Evolutionary conservation across 768 basidiomycete species (phyloP), one percentile per base, ranked within the genome.

Genomic region (Phanerochaete carnosa): DNA sequence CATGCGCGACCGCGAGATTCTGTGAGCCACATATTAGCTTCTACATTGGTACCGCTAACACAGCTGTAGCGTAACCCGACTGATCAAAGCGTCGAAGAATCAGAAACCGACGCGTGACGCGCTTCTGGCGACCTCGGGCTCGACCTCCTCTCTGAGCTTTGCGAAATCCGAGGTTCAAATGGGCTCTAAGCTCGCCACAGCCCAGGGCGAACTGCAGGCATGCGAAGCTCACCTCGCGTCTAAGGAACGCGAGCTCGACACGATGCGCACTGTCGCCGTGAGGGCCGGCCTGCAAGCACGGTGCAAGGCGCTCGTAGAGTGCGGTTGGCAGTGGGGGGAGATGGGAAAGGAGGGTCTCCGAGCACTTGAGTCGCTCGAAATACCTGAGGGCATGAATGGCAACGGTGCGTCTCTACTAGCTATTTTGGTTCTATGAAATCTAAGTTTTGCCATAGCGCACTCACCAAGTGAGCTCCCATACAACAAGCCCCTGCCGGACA

Each of bases 151-250:
- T 13, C 68, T 81, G 33, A 79, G 79, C 15, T 66, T 80, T 19
- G 68, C 58, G 45, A 49, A 68, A 58, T 39, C 64, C 26, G 69
- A 69, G 29, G 65, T 69, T 1, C 66, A 67, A 46, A 59, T 66
- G 26, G 61, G 65, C 32, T 62, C 74, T 19, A 91, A 90, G 67
- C 79, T 91, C 8, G 76, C 76, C 0, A 74, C 83, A 2, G 90
- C 91, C 0, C 92, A 93, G 64, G 76, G 86, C 0, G 89, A 93
- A 63, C 76, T 94, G 22, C 91, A 92, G 66, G 92, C 90, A 9
- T 94, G 92, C 70, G 92, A 94, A 68, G 76, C 82, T 0, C 88
- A 88, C 57, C 79, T 94, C 1, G 86, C 86, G 0, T 61, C 74
- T 28, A 90, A 90, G 69, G 90, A 94, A 68, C 79, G 74, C 22